phyloP scores from a whole-genome alignment of 306 rosid species.

The Lathyrus oleraceus region DNA sequence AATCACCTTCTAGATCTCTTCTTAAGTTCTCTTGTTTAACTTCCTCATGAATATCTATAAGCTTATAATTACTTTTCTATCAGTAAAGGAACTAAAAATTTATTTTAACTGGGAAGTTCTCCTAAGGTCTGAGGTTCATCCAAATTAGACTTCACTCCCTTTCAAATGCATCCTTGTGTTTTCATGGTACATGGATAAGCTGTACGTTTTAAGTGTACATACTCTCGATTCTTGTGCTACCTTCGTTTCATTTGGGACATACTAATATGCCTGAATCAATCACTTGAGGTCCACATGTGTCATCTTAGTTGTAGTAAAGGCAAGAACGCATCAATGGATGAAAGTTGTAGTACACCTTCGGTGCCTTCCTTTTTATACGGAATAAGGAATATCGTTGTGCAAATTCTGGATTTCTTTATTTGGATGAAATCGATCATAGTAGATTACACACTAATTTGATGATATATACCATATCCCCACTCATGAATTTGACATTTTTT shows the following conservation, averaged over 20 bases:
- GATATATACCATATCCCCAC: background rate
- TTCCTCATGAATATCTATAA: background rate
- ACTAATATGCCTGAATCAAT: background rate
- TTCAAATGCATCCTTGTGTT: constrained; percentile 6
- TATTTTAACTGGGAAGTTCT: background rate
- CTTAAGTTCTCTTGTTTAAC: background rate
- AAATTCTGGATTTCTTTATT: constrained; percentile 24
- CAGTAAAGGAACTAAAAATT: background rate
- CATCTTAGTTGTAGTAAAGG: constrained; percentile 7
- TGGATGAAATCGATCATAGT: constrained; percentile 19
- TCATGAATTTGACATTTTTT: constrained; percentile 22
- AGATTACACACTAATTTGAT: constrained; percentile 2
- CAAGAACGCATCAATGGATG: background rate
- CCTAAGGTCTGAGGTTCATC: background rate
- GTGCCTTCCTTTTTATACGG: constrained; percentile 8
- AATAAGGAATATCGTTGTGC: background rate
- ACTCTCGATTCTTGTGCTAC: constrained; percentile 1
- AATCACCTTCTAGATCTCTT: background rate
- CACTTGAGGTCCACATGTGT: background rate
- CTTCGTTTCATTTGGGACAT: constrained; percentile 5
- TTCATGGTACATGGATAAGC: constrained; percentile 9
- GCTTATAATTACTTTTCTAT: background rate
- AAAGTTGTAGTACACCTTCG: constrained; percentile 1
- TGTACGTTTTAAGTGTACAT: constrained; percentile 1
- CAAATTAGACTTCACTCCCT: background rate